These are phyloP conservation scores for Suillus ampliporus DNA, from an alignment of 768 basidiomycete genomes.

Conservation along the genomic window DNA sequence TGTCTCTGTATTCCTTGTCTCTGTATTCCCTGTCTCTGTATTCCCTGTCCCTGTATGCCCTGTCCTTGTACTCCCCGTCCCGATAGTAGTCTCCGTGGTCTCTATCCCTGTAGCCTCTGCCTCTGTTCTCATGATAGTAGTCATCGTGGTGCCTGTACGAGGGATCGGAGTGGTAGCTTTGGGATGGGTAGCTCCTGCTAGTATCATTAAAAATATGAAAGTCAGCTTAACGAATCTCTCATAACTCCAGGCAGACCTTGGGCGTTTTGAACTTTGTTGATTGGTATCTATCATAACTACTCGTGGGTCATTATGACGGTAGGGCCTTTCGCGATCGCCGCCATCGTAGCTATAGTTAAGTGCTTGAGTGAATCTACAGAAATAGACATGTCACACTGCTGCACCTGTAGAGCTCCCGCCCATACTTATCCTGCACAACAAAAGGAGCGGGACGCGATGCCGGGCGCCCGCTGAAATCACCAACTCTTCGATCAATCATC, in stretches of 20 bases:
- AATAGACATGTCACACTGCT: neutral
- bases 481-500: slow-evolving; percentile 47
- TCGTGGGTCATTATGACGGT: slow-evolving; percentile 32
- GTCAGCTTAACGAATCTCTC: neutral
- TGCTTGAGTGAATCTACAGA: neutral
- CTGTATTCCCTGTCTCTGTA: slow-evolving; percentile 24
- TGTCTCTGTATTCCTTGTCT: slow-evolving; percentile 11
- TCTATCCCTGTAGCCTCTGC: slow-evolving; percentile 25
- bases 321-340: slow-evolving; percentile 26
- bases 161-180: slow-evolving; percentile 28
- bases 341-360: slow-evolving; percentile 31
- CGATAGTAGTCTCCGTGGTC: slow-evolving; percentile 26
- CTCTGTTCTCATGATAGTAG: slow-evolving; percentile 25
- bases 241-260: slow-evolving; percentile 24
- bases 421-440: slow-evolving; percentile 64
- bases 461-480: slow-evolving; percentile 48
- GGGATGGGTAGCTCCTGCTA: slow-evolving; percentile 32
- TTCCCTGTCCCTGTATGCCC: slow-evolving; percentile 22
- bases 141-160: slow-evolving; percentile 30
- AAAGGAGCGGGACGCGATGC: slow-evolving; percentile 46
- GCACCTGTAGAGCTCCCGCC: slow-evolving; percentile 63
- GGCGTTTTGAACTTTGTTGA: slow-evolving; percentile 19
- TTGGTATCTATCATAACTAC: slow-evolving; percentile 30
- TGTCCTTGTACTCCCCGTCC: too few relatives aligned
- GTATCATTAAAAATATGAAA: slow-evolving; percentile 22